Evolutionary conservation across 257 asterid genomes (phyloP).

Genomic region (Osmanthus fragrans): DNA sequence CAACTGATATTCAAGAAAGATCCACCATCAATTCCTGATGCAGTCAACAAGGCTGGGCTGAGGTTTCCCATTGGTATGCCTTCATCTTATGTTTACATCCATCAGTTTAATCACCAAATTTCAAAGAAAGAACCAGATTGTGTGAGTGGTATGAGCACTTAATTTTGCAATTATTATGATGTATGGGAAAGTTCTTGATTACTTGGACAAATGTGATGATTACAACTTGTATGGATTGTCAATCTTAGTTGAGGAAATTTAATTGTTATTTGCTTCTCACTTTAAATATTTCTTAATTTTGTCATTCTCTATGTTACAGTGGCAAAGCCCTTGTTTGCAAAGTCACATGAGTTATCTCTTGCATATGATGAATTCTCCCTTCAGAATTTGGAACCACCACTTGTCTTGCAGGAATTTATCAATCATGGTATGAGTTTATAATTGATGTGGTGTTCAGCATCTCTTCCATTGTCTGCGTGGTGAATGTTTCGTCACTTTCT

Average conservation of each 20-base stretch:
- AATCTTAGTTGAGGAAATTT: background rate
- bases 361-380: constrained; percentile 79
- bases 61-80: constrained; percentile 70
- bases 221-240: constrained; percentile 10
- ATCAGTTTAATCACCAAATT: constrained; percentile 1
- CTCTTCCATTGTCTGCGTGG: background rate
- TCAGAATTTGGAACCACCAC: constrained; percentile 72
- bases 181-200: background rate
- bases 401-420: constrained; percentile 86
- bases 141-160: background rate
- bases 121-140: background rate
- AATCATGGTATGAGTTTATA: constrained; percentile 64
- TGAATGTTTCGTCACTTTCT: constrained; percentile 2
- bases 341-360: constrained; percentile 76
- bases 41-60: constrained; percentile 66
- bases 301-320: constrained; percentile 46
- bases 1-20: constrained; percentile 69
- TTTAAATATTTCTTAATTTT: constrained; percentile 8
- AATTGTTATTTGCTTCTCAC: background rate
- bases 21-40: constrained; percentile 62
- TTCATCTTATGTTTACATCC: constrained; percentile 1
- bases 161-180: background rate
- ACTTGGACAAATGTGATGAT: constrained; percentile 13
- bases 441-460: background rate
- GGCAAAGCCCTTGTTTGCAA: constrained; percentile 80